Evolutionary conservation across 2,329 filamentous ascomycete species (phyloP), one percentile per base, ranked within the genome.

Genomic region (Cladosporium sp.): DNA sequence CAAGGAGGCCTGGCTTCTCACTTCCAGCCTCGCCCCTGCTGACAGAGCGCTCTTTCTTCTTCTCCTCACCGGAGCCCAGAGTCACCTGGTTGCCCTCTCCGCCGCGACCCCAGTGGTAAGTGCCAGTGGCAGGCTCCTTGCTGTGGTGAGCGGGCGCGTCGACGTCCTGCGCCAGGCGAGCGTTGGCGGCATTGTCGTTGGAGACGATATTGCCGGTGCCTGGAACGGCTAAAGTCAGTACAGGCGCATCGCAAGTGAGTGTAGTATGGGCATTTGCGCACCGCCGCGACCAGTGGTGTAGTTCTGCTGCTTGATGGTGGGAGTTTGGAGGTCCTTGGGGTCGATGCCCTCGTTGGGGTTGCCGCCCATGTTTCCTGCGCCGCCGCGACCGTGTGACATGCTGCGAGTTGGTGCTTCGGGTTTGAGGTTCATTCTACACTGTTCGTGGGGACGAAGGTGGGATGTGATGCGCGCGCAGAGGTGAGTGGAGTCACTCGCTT

Each of bases 281-380:
- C 91, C 91, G 50, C 91, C 91, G 45, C 91, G 86, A 50, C 91
- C 91, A 3, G 91, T 96, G 16, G 91, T 95, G 64, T 92, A 90
- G 57, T 88, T 76, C n/a, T 86, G 73, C 40, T 80, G 80, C 72
- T 94, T 95, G 65, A 97, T 80, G 11, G 82, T 86, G 1, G 91
- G 91, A 1, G 90, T 95, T 61, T 84, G 74, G 55, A 95, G 81
- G 62, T 92, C 86, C 56, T 79, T 72, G 51, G 67, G 56, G 42
- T 65, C 62, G 41, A 66, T 57, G 42, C 61, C 56, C 41, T 59
- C 62, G 46, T 61, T 61, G 41, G 67, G 64, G 20, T 69, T 66
- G 20, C 67, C 67, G 50, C 62, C 68, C 52, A 78, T 72, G 66
- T 78, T 78, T 57, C 76, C 76, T 55, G 86, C 87, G 64, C 88